Evolutionary conservation across 192 early-diverging fungal genomes (phyloP), one percentile per base, ranked within the genome.

Genomic region (Umbelopsis sp.): DNA sequence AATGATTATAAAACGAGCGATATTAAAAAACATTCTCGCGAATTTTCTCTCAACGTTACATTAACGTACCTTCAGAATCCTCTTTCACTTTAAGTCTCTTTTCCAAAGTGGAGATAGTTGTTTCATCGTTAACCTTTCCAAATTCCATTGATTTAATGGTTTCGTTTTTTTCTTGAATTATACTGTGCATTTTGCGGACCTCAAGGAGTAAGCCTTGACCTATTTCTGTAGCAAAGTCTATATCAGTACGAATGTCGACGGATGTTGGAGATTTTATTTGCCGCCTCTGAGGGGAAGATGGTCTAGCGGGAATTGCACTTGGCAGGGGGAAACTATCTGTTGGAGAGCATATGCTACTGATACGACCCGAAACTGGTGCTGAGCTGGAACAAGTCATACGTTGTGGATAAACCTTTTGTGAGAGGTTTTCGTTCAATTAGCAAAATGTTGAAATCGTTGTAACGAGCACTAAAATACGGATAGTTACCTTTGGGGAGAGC

Each of bases 181-280:
- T 21, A 34, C 44, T 44, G 36, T 78, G 77, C 77, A 78, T 78
- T 41, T 73, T 74, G n/a, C 77, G 72, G 14, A 78, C 77, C 54
- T 78, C 77, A n/a, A 67, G 41, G 7, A 78, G 52, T 21, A 78
- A 54, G 4, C 77, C 77, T 26, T 78, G 77, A 0, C 77, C 77
- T 45, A 78, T 78, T 50, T 78, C 77, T 7, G 77, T 78, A 24
- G 77, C 77, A 51, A 78, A 71, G 26, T 78, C 77, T 44, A 78
- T 78, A 70, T 78, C 77, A 7, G 68, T 71, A 14, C 66, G 70
- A 20, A 54, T 36, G n/a, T 54, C 45, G 32, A 71, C 71, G 43
- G 17, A 44, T 45, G 53, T 65, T 53, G 49, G 76, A 4, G 53
- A 44, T 50, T 53, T 70, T 32, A 59, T 73, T 26, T 71, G 66